Base-by-base conservation (phyloP, 257 asterid species). In the Pogostemon cablin region DNA sequence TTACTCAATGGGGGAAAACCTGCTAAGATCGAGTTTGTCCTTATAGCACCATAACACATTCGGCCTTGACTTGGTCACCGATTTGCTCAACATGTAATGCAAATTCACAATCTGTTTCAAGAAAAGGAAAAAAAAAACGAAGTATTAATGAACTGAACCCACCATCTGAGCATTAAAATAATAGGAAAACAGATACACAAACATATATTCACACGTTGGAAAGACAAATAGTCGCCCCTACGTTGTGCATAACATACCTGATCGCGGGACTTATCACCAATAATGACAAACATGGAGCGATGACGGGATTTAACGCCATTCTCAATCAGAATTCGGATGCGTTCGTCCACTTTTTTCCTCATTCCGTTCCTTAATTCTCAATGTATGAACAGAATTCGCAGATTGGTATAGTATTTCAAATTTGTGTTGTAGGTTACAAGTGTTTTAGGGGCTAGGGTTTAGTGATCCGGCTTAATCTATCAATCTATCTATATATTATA, bases 1-100 rank as follows among this genome's bases (percentile, higher is more conserved):
- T 38, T 40, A 59, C 68, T 46, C 57, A 63, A 3, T 42, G 17
- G 7, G 15, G 47, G 4, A 25, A 20, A 47, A n/a, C 98, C 98
- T 90, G 92, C 98, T 93, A 20, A 95, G 83, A 50, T 95, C 96
- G 37, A 91, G 96, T 70, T 95, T 86, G 72, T 95, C 95, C 89
- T 79, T 89, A 82, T 91, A 95, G 82, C 99, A 95, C 99, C 99
- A 95, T 55, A 95, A 72, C 72, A 89, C 99, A 5, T 60, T 83
- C 34, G 98, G 99, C 69, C 87, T 80, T 4, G 97, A 72, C 83
- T 86, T 89, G 37, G 75, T 90, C 76, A 81, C 82, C 4, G 97
- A 85, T 67, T 95, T 86, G 62, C 84, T 80, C 73, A 91, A 74
- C 89, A 95, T 84, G 25, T 77, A 64, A 75, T 91, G 96, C 86